Percentiles rank a stretch among this genome's conserved stretches.
Conservation (phyloP, 768 basidiomycete species). For the Exidia glandulosa region DNA sequence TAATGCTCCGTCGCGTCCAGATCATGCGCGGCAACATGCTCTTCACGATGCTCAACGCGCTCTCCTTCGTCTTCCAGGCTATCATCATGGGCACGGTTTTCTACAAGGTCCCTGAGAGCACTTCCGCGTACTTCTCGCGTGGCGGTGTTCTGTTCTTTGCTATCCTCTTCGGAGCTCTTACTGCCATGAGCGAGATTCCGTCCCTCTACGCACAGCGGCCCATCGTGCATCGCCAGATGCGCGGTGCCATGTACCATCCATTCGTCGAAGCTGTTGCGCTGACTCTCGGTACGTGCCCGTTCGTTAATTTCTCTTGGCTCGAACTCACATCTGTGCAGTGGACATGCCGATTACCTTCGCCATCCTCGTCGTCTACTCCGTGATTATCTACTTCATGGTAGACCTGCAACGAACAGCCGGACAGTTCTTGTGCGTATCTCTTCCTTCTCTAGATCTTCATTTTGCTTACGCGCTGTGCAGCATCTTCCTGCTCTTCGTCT, state of each 20-base stretch:
- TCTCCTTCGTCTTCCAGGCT: constrained; percentile 35
- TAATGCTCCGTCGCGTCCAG: constrained; percentile 34
- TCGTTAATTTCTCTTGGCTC: too few species aligned
- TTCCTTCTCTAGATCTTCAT: not conserved
- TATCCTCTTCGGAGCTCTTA: constrained; percentile 37
- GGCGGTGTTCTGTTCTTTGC: constrained; percentile 66
- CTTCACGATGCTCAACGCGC: constrained; percentile 27
- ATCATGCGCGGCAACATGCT: constrained; percentile 30
- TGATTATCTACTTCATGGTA: constrained; percentile 53
- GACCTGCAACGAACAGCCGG: constrained; percentile 24
- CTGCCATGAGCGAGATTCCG: constrained; percentile 42
- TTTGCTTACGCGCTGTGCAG: constrained; percentile 52
- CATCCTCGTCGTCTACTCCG: constrained; percentile 32
- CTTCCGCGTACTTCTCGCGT: constrained; percentile 60
- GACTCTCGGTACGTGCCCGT: constrained; percentile 36
- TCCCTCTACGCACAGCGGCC: constrained; percentile 45
- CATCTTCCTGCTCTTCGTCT: constrained; percentile 45
- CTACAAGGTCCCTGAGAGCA: constrained; percentile 38
- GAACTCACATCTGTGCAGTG: not conserved
- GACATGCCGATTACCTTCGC: constrained; percentile 36
- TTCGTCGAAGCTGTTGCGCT: constrained; percentile 47
- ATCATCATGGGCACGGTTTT: constrained; percentile 56
- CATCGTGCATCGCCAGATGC: constrained; percentile 45
- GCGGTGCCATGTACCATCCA: constrained; percentile 56
- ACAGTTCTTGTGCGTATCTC: not conserved